Conservation (phyloP, 192 early-diverging fungal genomes). For the Backusella macrospora region DNA sequence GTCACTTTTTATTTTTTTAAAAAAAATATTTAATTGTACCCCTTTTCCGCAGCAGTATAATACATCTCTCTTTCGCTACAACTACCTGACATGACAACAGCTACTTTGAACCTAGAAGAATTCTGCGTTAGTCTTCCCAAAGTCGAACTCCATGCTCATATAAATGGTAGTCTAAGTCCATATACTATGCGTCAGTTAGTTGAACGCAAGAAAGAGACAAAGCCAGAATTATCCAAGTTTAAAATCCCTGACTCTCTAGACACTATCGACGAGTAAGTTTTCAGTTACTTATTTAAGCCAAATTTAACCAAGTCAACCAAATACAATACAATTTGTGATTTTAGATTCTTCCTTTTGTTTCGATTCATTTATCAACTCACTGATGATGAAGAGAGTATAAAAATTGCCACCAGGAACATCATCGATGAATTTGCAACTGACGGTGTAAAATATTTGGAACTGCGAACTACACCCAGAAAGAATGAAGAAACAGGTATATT, state of each 20-base stretch:
- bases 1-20: too few relatives aligned
- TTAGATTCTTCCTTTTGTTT: conserved; percentile 61
- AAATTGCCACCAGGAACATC: conserved; percentile 39
- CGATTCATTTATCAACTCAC: conserved; percentile 59
- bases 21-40: too few relatives aligned
- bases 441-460: conserved; percentile 60
- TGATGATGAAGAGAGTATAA: conserved; percentile 46
- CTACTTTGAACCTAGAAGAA: not conserved
- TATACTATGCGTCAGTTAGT: conserved; percentile 44
- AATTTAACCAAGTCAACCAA: not conserved
- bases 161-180: conserved; percentile 57
- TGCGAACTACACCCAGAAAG: conserved; percentile 58
- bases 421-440: conserved; percentile 57
- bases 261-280: conserved; percentile 40
- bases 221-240: conserved; percentile 46
- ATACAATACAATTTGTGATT: not conserved
- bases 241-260: conserved; percentile 44
- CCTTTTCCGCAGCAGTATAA: not conserved
- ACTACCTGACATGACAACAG: not conserved
- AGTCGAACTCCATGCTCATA: conserved; percentile 62
- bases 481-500: conserved; percentile 39
- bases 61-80: not conserved
- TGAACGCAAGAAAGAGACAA: conserved; percentile 38
- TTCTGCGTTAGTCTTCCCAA: conserved; percentile 40
- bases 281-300: not conserved